Evolutionary conservation across 2,329 filamentous ascomycete genomes (phyloP), one percentile per base, ranked within the genome.

Genomic region (Alternaria hordeiaustralica): DNA sequence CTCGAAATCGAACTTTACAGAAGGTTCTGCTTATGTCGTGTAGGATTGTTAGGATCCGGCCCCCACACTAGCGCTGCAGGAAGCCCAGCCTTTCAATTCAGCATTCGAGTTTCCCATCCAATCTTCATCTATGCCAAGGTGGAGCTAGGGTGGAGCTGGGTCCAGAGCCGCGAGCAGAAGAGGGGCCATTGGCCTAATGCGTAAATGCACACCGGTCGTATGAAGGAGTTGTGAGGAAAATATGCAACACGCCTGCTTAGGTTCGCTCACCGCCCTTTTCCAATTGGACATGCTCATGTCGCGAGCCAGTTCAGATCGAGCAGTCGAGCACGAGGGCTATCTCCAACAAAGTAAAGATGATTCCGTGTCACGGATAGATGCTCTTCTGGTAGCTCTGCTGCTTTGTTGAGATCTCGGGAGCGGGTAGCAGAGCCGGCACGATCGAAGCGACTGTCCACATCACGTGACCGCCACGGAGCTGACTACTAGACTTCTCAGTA

Each of bases 231-330:
- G 56, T 53, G 61, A 54, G 25, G 41, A 61, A 46, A 33, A 55
- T 58, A 54, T 58, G 57, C 51, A 54, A 43, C 44, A 43, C 47
- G 47, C 55, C 36, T 55, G 53, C 53, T 33, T 25, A 51, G 30
- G 59, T 12, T 45, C 23, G 47, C 65, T 67, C 71, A 74, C 72
- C 72, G 72, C 72, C 67, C 63, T 70, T 53, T 73, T 69, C 59
- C 57, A 21, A 63, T 64, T 64, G 51, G 65, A 60, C 46, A 33
- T 54, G 15, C 21, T 26, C 43, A 23, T 3, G n/a, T 23, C n/a
- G 56, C 41, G 26, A 41, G n/a, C 30, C 44, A n/a, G 12, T 46
- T 50, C 41, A 30, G 30, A 28, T 51, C 18, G 15, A 28, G 20
- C 36, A 28, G 36, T 30, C n/a, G 21, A 54, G 23, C 46, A 47